Base-by-base conservation (phyloP, 106 monocot species). In the Alisma plantagoaquatica region DNA sequence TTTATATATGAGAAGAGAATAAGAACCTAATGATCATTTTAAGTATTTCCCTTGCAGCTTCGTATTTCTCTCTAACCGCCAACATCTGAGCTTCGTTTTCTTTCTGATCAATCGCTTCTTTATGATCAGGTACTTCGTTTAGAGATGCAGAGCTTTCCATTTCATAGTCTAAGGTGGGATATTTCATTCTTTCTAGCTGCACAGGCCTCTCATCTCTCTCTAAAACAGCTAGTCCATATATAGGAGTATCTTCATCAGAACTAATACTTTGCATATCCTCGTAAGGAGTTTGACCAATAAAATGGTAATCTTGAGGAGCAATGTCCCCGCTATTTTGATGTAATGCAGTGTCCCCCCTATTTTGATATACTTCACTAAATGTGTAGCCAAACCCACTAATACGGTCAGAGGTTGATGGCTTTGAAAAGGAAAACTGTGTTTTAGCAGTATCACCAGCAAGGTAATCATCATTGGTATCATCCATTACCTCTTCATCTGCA, bases 1-100 rank as follows among this genome's bases (percentile, higher is more conserved):
- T 1, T 12, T 7, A 46, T 10, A 35, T 15, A 51, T 19, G 24
- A 14, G 15, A 31, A 15, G 29, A 46, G 44, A 53, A 19, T 38
- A 56, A 7, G 7, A 38, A 90, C 98, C 98, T 98, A 55, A 86
- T 30, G 21, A 98, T 74, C 11, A 44, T 44, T 62, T 62, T 90
- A 41, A 86, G 38, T 49, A 45, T 85, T 67, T 77, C 72, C 27
- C 27, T 67, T 0, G 43, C 35, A 65, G 65, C 58, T 75, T 71
- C 66, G 41, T 70, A 64, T 25, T 79, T 35, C 53, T 73, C 41
- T 23, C 45, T 22, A 19, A 28, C 26, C 48, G 26, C n/a, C 31
- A 63, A 21, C 17, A 27, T 31, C 21, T 54, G 29, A 46, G 33
- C 26, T 62, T 70, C 47, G 3, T 53, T 43, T 18, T 72, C 44